Percentiles rank a stretch among this genome's conserved stretches.
These are phyloP conservation scores for Globisporangium paddicum DNA, from an alignment of 352 stramenopile species.

Conservation along the genomic window DNA sequence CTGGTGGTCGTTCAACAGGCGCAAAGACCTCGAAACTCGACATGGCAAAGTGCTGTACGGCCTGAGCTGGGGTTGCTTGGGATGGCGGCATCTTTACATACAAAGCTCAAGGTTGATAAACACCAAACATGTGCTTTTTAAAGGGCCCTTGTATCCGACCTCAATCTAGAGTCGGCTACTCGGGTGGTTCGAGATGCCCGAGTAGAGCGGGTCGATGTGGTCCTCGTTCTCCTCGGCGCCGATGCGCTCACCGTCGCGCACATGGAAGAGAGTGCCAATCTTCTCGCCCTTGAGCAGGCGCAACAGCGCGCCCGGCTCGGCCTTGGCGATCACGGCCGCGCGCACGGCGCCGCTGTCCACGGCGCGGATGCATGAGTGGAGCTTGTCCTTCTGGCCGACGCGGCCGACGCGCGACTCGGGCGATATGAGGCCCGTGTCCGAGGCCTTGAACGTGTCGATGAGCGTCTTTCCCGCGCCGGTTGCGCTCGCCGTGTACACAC, in stretches of 20 bases:
- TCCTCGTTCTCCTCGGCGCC: slow-evolving; percentile 37
- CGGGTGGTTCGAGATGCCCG: slow-evolving; percentile 35
- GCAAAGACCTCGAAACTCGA: slow-evolving; percentile 8
- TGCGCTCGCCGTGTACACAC: slow-evolving; percentile 35
- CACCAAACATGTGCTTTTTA: background rate
- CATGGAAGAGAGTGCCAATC: slow-evolving; percentile 65
- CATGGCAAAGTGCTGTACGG: slow-evolving; percentile 11
- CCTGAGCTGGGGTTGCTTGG: no score
- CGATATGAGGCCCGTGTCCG: slow-evolving; percentile 36
- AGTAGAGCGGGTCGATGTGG: slow-evolving; percentile 68
- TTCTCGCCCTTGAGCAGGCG: slow-evolving; percentile 61
- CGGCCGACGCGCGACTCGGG: slow-evolving; percentile 52
- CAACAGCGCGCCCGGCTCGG: slow-evolving; percentile 50
- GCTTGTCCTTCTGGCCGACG: slow-evolving; percentile 76
- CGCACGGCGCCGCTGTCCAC: slow-evolving; percentile 63
- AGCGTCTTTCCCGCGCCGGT: slow-evolving; percentile 30
- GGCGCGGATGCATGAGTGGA: slow-evolving; percentile 73
- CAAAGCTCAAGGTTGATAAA: no score
- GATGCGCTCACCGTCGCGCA: slow-evolving; percentile 36
- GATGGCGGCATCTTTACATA: no score
- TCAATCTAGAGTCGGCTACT: slow-evolving; percentile 6
- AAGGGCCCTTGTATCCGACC: background rate
- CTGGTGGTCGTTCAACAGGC: background rate
- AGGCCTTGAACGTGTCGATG: slow-evolving; percentile 44
- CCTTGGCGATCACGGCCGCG: slow-evolving; percentile 63